These are phyloP conservation scores for Ophiostoma novo-ulmi DNA, from an alignment of 2,329 filamentous ascomycete genomes.

Conservation along the genomic window DNA sequence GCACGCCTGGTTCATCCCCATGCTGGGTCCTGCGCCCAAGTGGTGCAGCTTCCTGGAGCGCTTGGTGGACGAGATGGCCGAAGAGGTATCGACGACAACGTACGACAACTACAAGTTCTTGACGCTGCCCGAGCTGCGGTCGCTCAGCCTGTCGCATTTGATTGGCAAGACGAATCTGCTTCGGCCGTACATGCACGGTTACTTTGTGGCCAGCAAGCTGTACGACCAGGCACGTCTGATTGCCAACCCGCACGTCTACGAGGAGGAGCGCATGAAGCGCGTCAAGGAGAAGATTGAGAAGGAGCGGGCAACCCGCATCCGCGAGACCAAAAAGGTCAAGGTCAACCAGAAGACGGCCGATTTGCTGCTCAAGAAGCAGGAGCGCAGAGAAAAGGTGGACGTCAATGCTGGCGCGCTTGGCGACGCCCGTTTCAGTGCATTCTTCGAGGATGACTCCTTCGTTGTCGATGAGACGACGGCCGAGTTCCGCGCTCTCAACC, in stretches of 20 bases:
- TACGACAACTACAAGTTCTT: slow-evolving; percentile 99
- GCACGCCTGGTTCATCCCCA: slow-evolving; percentile 59
- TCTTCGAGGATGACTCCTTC: slow-evolving; percentile 94
- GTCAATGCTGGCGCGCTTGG: slow-evolving; percentile 63
- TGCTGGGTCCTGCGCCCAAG: slow-evolving; percentile 71
- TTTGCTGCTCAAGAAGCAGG: slow-evolving; percentile 62
- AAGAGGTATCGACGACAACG: slow-evolving; percentile 69
- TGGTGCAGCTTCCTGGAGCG: slow-evolving; percentile 98
- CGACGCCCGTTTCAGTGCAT: slow-evolving; percentile 77
- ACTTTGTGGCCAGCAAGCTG: slow-evolving; percentile 90
- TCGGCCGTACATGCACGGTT: slow-evolving; percentile 97
- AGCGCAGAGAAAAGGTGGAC: slow-evolving; percentile 54
- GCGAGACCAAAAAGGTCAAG: slow-evolving; percentile 95
- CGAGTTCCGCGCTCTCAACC: slow-evolving; percentile 85
- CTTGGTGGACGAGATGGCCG: slow-evolving; percentile 97
- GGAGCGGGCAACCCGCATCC: slow-evolving; percentile 88
- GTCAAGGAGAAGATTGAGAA: slow-evolving; percentile 95
- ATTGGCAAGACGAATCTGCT: slow-evolving; percentile 85
- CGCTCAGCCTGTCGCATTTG: slow-evolving; percentile 80
- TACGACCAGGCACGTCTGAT: slow-evolving; percentile 95
- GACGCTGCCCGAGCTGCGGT: slow-evolving; percentile 77
- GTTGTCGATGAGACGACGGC: slow-evolving; percentile 81
- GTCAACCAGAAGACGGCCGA: slow-evolving; percentile 82
- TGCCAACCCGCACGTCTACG: slow-evolving; percentile 87
- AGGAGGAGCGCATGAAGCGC: slow-evolving; percentile 84